Base-by-base conservation (phyloP, 2,329 filamentous ascomycete species). In the Verticillium klebahnii region DNA sequence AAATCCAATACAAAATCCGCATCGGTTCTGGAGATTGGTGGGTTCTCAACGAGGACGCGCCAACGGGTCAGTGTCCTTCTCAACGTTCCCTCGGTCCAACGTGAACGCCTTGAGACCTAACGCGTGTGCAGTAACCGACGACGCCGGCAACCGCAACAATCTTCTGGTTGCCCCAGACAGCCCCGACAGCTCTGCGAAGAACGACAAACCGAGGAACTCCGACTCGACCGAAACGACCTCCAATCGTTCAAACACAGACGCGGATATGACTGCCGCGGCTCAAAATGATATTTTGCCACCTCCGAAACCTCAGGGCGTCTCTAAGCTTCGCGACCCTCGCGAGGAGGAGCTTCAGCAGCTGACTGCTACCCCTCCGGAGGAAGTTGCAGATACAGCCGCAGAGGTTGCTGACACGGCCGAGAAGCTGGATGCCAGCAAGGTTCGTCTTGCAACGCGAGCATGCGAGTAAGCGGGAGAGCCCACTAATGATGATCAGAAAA, bases 1-100 rank as follows among this genome's bases (percentile, higher is more conserved):
- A 85, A 62, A 85, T 91, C 66, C 86, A 90, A 69, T 93, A 92
- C 81, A 93, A 92, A 74, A 89, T 93, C 67, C 83, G 88, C 34
- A 77, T 90, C 39, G 89, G 89, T 11, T 72, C 80, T 23, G 85
- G 85, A 57, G 83, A 90, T 65, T 90, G 87, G 85, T 91, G 89
- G 89, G 78, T 87, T 29, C 73, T 91, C 56, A 85, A 92, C 67
- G 86, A 91, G 62, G 78, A 77, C 55, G 79, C 81, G 60, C 82
- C 85, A 15, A 86, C 80, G 60, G 80, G 88, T 90, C 78, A 66
- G 40, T 50, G 23, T 3, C 29, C n/a, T 50, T 12, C 19, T 11
- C 40, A 23, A n/a, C 40, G 8, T 11, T 7, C 40, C 40, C 40
- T 14, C 9, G n/a, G 8, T n/a, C 40, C 40, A 50, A 50, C n/a